Evolutionary conservation across 2,329 filamentous ascomycete genomes (phyloP), one percentile per base, ranked within the genome.

Genomic region (Pseudocercospora fuligena): DNA sequence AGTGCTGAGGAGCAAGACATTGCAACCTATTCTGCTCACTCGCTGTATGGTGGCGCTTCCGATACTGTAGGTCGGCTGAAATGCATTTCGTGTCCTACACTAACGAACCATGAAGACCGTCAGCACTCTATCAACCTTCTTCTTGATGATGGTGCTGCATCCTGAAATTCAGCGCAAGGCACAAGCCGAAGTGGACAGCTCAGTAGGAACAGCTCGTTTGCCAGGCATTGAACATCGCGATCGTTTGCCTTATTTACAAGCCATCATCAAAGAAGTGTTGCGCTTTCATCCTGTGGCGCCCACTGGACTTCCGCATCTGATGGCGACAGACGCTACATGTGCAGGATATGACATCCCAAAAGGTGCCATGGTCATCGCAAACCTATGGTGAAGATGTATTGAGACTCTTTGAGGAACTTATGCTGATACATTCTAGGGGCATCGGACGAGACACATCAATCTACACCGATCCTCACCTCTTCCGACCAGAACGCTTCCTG

Each of bases 1-100:
- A 33, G 40, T 16, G 0, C 69, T 74, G 53, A 77, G 78, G 70
- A 79, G 78, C 61, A 67, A 65, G 8, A 74, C 76, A 12, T 74
- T 76, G 70, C 71, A 54, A 83, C 82, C 65, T 84, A 80, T 79
- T 74, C 81, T 0, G 79, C 82, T 0, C 72, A 76, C 7, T 77
- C 80, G 0, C 66, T 85, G 12, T 85, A 82, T 46, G 72, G 74
- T 0, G 83, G 77, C 2, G 83, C 81, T 4, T 76, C 79, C 5
- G 81, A 82, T 64, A 82, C 81, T 0, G 66, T 66, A 66, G 16
- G 54, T 43, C 9, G 16, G 29, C n/a, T 43, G 31, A 3, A 56
- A 67, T 63, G 51, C 62, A 16, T 60, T 25, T 23, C 29, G 61
- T 8, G 19, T 12, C 2, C 12, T 59, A 12, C 31, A 21, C 53